Conservation (phyloP, 345 rosid species). For the Nephelium lappaceum region DNA sequence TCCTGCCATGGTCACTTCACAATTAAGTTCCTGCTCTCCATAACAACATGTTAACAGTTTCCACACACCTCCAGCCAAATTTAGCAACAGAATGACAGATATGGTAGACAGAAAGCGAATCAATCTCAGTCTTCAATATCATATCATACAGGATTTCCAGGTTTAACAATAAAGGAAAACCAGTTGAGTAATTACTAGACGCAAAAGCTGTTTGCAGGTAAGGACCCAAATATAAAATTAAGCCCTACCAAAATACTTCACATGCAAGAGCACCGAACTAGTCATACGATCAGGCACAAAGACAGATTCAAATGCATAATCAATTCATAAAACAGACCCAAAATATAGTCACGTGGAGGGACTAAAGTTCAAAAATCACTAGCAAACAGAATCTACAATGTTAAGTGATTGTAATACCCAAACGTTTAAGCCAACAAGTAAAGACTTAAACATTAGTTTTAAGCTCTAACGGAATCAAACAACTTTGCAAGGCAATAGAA, state of each 20-base stretch:
- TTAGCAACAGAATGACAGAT: background rate
- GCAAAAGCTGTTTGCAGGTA: background rate
- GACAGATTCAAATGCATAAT: background rate
- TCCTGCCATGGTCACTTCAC: background rate
- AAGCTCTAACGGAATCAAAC: background rate
- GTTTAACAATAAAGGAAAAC: background rate
- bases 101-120: background rate
- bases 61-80: background rate
- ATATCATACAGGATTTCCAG: background rate
- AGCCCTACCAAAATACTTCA: background rate
- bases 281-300: background rate
- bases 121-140: background rate
- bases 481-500: background rate
- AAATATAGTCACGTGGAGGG: background rate
- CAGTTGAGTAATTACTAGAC: background rate
- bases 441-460: background rate
- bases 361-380: background rate
- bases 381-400: background rate
- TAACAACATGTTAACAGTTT: background rate
- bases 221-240: background rate
- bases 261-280: background rate
- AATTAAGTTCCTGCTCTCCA: constrained; percentile 1
- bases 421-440: background rate
- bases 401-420: background rate
- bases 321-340: background rate